These are phyloP conservation scores for Austroboletus sp. DNA, from an alignment of 1,284 basidiomycete species.

Conservation along the genomic window DNA sequence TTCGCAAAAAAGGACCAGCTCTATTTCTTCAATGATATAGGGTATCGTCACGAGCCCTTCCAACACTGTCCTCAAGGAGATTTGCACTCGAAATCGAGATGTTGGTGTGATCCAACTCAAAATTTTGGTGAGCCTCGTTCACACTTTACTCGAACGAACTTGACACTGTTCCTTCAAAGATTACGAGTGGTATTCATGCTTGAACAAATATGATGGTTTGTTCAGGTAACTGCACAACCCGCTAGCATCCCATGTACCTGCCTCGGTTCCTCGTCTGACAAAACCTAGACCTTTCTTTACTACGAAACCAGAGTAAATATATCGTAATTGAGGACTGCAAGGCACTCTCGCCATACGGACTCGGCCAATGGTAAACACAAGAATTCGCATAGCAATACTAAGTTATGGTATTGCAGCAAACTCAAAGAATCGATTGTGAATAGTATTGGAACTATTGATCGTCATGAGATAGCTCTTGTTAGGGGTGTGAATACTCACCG, in stretches of 20 bases:
- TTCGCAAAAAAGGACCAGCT: conserved; percentile 77
- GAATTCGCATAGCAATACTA: conserved; percentile 1
- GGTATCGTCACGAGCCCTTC: conserved; percentile 74
- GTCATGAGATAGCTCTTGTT: background rate
- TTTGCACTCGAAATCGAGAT: conserved; percentile 54
- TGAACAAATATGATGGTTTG: conserved; percentile 61
- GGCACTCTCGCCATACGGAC: background rate
- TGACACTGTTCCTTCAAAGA: conserved; percentile 38
- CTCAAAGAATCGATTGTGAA: conserved; percentile 71
- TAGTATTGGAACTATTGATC: conserved; percentile 69
- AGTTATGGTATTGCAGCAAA: conserved; percentile 3
- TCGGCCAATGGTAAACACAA: background rate
- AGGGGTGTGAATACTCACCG: conserved; percentile 43
- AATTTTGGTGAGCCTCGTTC: conserved; percentile 51
- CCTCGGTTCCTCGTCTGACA: background rate
- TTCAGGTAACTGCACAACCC: conserved; percentile 33
- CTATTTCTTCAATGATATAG: conserved; percentile 65
- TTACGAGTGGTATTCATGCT: conserved; percentile 75
- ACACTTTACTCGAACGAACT: background rate
- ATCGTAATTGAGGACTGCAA: background rate
- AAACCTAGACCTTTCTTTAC: background rate
- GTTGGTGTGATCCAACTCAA: conserved; percentile 58
- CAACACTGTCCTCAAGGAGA: conserved; percentile 68
- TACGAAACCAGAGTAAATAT: background rate
- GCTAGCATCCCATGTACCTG: conserved; percentile 1